A percentile compares a stretch with the other conserved stretches of the same genome.
phyloP scores from a whole-genome alignment of 495 filamentous ascomycete genomes.

The Hypoxylon cercidicola region DNA sequence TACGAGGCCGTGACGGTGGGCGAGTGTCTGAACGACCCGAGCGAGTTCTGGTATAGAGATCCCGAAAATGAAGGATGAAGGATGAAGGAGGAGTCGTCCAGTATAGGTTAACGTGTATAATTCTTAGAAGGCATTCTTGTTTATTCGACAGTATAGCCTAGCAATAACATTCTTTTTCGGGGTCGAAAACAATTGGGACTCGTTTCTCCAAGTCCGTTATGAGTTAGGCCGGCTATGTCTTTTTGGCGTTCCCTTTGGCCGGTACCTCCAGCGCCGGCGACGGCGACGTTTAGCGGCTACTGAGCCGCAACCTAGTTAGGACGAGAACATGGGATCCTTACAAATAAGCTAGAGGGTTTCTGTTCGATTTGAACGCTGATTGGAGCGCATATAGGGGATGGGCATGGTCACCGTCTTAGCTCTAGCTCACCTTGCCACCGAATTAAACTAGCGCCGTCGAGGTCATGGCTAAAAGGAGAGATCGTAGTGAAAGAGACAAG shows the following conservation, averaged over 20 bases:
- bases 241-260: too few relatives aligned
- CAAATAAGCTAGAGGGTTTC: background rate
- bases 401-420: constrained; percentile 3
- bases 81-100: background rate
- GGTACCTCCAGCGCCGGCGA: too few relatives aligned
- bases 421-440: background rate
- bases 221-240: too few relatives aligned
- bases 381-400: constrained; percentile 28
- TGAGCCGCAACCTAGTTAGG: too few relatives aligned
- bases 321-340: constrained; percentile 3
- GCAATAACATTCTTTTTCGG: too few relatives aligned
- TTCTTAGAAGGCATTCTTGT: too few relatives aligned
- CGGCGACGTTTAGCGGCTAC: too few relatives aligned
- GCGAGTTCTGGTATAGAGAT: constrained; percentile 58
- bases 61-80: background rate
- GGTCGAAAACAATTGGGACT: too few relatives aligned
- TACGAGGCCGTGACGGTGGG: constrained; percentile 58
- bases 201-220: too few relatives aligned
- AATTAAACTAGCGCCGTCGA: background rate
- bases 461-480: too few relatives aligned
- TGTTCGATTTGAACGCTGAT: constrained; percentile 8
- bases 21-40: constrained; percentile 50
- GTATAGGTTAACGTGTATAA: background rate
- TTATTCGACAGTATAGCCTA: too few relatives aligned
- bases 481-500: background rate